Conservation (phyloP, 306 rosid genomes). For the Fagus crenata region DNA sequence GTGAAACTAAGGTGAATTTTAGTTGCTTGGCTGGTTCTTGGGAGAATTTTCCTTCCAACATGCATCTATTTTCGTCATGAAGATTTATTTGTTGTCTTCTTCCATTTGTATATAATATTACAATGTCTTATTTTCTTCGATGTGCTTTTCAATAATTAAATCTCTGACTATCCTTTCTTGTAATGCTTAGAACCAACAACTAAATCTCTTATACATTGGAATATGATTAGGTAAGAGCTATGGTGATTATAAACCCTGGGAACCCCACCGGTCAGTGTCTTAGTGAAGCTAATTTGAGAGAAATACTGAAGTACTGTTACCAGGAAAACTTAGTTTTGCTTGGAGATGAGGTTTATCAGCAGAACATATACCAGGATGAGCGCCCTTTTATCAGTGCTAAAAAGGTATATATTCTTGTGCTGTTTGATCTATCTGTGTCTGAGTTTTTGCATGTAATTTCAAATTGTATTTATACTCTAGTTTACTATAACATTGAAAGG, state of each 20-base stretch:
- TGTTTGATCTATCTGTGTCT: slow-evolving; percentile 14
- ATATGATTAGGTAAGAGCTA: slow-evolving; percentile 80
- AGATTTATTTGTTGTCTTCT: slow-evolving; percentile 13
- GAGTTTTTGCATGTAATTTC: slow-evolving; percentile 21
- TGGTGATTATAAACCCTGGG: slow-evolving; percentile 99
- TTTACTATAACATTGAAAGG: slow-evolving; percentile 44
- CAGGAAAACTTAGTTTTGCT: slow-evolving; percentile 82
- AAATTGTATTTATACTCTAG: slow-evolving; percentile 14
- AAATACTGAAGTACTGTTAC: slow-evolving; percentile 73
- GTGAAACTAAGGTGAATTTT: slow-evolving; percentile 13
- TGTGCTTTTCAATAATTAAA: slow-evolving; percentile 9
- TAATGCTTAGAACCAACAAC: slow-evolving; percentile 17
- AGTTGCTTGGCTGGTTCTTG: slow-evolving; percentile 13
- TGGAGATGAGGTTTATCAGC: slow-evolving; percentile 99
- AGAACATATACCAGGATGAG: slow-evolving; percentile 90
- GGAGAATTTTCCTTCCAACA: slow-evolving; percentile 15
- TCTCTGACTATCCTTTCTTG: slow-evolving; percentile 20
- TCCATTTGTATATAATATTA: slow-evolving; percentile 2
- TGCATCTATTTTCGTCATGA: slow-evolving; percentile 16
- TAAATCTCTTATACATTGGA: slow-evolving; percentile 25
- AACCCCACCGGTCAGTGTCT: slow-evolving; percentile 99
- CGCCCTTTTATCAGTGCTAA: slow-evolving; percentile 89
- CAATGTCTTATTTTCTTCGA: slow-evolving; percentile 10
- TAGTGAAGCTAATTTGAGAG: slow-evolving; percentile 75
- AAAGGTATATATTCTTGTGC: slow-evolving; percentile 51